Evolutionary conservation across 1,139 yeast species (phyloP), one percentile per base, ranked within the genome.

Genomic region (Magnusiomyces sp.): DNA sequence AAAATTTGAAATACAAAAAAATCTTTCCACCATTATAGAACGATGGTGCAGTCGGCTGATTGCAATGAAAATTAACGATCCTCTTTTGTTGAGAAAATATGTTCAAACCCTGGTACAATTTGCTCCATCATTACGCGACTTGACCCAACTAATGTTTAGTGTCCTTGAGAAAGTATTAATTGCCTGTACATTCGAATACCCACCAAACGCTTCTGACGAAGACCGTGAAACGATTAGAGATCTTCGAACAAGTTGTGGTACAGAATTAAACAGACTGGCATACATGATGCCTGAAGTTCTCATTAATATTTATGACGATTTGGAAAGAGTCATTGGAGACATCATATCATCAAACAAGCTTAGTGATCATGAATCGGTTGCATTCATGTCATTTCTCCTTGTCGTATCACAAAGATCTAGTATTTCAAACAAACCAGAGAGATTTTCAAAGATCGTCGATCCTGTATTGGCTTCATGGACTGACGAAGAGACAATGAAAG

Each of bases 101-200:
- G 85, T 89, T 16, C 97, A 92, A 67, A 86, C 95, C 2, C 74
- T 90, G 58, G 97, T 94, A n/a, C 95, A 92, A 64, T 92, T 92
- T 65, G 87, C 97, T n/a, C 96, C 97, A 1, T 72, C 89, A 55
- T 71, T 92, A 53, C 86, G 87, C 59, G 92, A 87, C 57, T 81
- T 79, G 14, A 79, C 81, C 43, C 58, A 58, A 17, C 67, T 86
- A 46, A 80, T 92, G 79, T 87, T 92, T 66, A 78, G 80, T 55
- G 86, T 94, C 11, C 71, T 94, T 53, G 97, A 92, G 63, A 85
- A 83, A 58, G 89, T 92, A 17, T 76, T 94, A 52, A 82, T 87
- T 9, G 84, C 95, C 2, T 94, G 96, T 29, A 90, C 97, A 0
- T 81, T 80, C 63, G 89, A 83, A 49, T 84, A 84, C 58, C 94